A percentile compares a stretch with the other conserved stretches of the same genome.
These are phyloP conservation scores for Saccharomycopsis javanensis DNA, from an alignment of 805 yeast species.

Conservation along the genomic window DNA sequence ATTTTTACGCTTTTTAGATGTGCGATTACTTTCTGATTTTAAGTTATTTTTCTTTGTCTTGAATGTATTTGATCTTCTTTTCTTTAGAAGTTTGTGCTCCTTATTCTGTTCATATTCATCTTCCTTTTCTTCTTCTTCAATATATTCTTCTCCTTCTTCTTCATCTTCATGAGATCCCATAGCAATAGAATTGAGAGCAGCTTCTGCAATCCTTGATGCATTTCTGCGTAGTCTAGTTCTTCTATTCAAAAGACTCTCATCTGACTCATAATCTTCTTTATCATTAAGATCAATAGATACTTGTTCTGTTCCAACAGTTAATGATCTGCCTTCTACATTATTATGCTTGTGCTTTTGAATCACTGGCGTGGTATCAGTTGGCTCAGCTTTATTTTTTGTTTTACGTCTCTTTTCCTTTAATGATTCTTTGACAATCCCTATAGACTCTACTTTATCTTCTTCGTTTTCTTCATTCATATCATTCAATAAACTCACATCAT, in stretches of 20 bases:
- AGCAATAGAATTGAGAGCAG: neutral
- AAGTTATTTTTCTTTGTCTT: too few species aligned
- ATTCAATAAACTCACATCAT: too few species aligned
- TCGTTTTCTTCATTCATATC: neutral
- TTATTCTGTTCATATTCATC: neutral
- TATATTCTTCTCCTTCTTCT: neutral
- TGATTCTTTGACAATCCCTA: neutral
- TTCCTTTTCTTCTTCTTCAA: neutral
- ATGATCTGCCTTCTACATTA: neutral
- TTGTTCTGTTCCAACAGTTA: neutral
- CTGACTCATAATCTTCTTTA: neutral
- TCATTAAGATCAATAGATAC: neutral
- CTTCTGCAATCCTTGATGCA: neutral
- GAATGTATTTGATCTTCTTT: neutral
- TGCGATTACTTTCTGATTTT: neutral
- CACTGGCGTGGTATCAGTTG: neutral
- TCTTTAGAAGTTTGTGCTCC: neutral
- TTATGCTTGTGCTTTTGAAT: too few species aligned
- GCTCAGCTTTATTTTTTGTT: neutral
- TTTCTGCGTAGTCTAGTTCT: neutral
- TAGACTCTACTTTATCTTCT: neutral
- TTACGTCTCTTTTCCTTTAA: neutral
- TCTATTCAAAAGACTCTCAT: neutral
- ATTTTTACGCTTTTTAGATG: neutral
- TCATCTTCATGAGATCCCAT: neutral